phyloP scores from a whole-genome alignment of 2,329 filamentous ascomycete genomes.

The Aureobasidium sp. region DNA sequence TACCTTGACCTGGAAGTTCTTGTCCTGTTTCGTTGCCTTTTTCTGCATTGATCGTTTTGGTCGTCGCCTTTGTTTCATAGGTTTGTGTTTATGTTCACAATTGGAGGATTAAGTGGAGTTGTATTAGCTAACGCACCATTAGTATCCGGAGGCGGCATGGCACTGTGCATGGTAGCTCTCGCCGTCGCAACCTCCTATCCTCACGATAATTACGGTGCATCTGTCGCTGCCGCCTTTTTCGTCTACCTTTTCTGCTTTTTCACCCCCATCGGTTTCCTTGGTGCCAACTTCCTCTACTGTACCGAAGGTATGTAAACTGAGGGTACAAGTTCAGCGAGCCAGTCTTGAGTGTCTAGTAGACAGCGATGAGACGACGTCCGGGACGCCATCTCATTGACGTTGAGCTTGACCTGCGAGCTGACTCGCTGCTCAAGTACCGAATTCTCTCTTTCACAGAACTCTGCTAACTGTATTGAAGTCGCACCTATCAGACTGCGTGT shows the following conservation, averaged over 20 bases:
- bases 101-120: too few species aligned
- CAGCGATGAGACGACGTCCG: neutral
- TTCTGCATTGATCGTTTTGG: constrained; percentile 47
- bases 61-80: constrained; percentile 47
- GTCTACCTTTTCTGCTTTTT: constrained; percentile 56
- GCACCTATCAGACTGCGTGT: constrained; percentile 47
- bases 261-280: constrained; percentile 53
- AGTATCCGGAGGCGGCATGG: constrained; percentile 48
- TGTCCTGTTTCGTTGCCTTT: constrained; percentile 46
- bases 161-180: constrained; percentile 48
- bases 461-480: constrained; percentile 24
- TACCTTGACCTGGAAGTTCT: constrained; percentile 49
- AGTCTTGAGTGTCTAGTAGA: neutral
- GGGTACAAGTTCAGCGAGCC: neutral
- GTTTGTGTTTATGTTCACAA: too few species aligned
- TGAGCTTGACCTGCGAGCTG: neutral
- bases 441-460: neutral
- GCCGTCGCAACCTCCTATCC: constrained; percentile 45
- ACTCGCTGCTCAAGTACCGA: neutral
- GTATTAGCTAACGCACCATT: too few species aligned
- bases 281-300: constrained; percentile 55
- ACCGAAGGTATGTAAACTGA: constrained; percentile 34
- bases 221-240: constrained; percentile 49
- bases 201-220: constrained; percentile 38
- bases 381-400: neutral